Conservation (phyloP, 202 grass and related monocot species). For the Dendrocalamus latiflorus region DNA sequence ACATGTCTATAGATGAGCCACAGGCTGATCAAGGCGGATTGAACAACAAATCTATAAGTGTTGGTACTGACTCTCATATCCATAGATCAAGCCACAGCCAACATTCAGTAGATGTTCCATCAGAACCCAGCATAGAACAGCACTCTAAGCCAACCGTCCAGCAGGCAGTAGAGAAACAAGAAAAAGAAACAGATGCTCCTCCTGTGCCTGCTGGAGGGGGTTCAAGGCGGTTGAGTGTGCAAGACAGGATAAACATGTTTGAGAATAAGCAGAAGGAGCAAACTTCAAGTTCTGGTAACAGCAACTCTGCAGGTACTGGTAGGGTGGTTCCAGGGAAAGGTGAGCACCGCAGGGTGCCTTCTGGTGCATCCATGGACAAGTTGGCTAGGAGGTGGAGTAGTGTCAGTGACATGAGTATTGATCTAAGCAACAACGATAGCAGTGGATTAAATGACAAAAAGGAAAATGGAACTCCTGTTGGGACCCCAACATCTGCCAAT, state of each 20-base stretch:
- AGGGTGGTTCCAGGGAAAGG: slow-evolving; percentile 59
- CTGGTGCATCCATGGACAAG: slow-evolving; percentile 82
- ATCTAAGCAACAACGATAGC: slow-evolving; percentile 64
- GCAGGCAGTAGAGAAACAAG: slow-evolving; percentile 41
- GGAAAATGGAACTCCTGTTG: slow-evolving; percentile 53
- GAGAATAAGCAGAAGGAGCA: slow-evolving; percentile 83
- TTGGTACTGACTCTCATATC: slow-evolving; percentile 16
- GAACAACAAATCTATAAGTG: slow-evolving; percentile 26
- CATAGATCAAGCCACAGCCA: slow-evolving; percentile 34
- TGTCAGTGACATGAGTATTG: slow-evolving; percentile 99
- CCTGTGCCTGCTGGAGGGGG: slow-evolving; percentile 25
- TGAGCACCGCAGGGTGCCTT: slow-evolving; percentile 80
- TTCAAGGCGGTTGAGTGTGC: slow-evolving; percentile 85
- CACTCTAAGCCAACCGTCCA: slow-evolving; percentile 39
- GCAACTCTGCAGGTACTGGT: slow-evolving; percentile 35
- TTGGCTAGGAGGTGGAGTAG: slow-evolving; percentile 87
- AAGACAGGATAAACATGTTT: slow-evolving; percentile 97
- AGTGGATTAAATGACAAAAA: slow-evolving; percentile 60
- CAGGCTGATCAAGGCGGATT: slow-evolving; percentile 42
- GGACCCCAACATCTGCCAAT: slow-evolving; percentile 61
- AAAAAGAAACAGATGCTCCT: slow-evolving; percentile 37
- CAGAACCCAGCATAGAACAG: slow-evolving; percentile 37
- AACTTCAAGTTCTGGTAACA: slow-evolving; percentile 60
- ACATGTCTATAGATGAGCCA: slow-evolving; percentile 96
- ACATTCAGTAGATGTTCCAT: slow-evolving; percentile 23